A percentile compares a stretch with the other conserved stretches of the same genome.
phyloP scores from a whole-genome alignment of 306 rosid species.

The Dicorynia guianensis region DNA sequence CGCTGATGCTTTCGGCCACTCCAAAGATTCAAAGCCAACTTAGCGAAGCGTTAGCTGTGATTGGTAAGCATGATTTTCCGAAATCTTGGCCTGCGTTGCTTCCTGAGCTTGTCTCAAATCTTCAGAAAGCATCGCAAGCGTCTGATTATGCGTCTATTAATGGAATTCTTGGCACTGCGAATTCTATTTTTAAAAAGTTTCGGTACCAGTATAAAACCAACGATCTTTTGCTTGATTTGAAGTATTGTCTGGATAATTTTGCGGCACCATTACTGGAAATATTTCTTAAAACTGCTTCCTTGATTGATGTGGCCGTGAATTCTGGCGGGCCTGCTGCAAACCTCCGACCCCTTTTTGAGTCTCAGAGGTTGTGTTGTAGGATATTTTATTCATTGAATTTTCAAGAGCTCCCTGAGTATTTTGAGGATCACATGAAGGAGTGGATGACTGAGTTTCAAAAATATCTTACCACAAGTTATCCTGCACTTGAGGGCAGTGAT shows the following conservation, averaged over 20 bases:
- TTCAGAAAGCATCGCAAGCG: conserved; percentile 60
- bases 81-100: conserved; percentile 80
- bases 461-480: conserved; percentile 68
- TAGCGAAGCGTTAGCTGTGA: conserved; percentile 87
- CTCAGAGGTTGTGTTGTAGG: conserved; percentile 87
- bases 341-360: conserved; percentile 68
- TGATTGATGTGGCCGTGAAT: conserved; percentile 61
- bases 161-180: conserved; percentile 92
- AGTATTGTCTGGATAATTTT: conserved; percentile 85
- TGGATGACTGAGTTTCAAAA: conserved; percentile 87
- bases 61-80: conserved; percentile 89
- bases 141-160: conserved; percentile 77
- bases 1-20: conserved; percentile 82
- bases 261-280: conserved; percentile 74
- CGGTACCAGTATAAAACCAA: conserved; percentile 76
- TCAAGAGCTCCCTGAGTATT: conserved; percentile 94
- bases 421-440: conserved; percentile 97
- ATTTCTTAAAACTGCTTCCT: conserved; percentile 70
- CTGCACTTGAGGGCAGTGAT: conserved; percentile 70
- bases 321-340: conserved; percentile 33
- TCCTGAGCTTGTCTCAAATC: conserved; percentile 78
- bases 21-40: conserved; percentile 85
- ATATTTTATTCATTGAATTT: conserved; percentile 80
- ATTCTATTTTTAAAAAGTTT: conserved; percentile 84
- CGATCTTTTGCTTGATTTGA: conserved; percentile 82